These are phyloP conservation scores for Phytophthora hibernalis DNA, from an alignment of 352 stramenopile genomes.

Conservation along the genomic window DNA sequence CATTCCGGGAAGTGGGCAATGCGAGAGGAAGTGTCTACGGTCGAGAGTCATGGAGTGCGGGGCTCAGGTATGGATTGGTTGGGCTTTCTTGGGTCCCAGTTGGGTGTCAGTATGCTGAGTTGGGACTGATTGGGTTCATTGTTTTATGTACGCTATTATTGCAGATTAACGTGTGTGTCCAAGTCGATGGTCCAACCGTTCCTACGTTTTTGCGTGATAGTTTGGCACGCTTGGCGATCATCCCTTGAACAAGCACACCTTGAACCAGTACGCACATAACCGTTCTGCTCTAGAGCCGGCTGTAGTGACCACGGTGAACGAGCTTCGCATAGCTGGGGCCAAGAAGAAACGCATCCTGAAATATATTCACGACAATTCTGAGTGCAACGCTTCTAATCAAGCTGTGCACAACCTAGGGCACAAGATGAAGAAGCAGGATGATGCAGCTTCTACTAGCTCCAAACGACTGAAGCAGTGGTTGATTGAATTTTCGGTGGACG, in stretches of 20 bases:
- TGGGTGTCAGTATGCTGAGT: neutral
- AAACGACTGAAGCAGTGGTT: constrained; percentile 12
- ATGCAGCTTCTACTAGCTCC: neutral
- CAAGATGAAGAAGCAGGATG: constrained; percentile 3
- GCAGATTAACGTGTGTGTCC: constrained; percentile 11
- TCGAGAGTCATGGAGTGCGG: constrained; percentile 8
- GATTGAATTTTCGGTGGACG: constrained; percentile 18
- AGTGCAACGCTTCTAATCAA: neutral
- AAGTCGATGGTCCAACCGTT: neutral
- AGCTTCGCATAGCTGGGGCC: constrained; percentile 3
- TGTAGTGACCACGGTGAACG: neutral
- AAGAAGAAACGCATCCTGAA: constrained; percentile 16
- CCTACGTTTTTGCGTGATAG: neutral
- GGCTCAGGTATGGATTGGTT: constrained; percentile 9
- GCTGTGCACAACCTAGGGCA: constrained; percentile 12
- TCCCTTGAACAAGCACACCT: neutral
- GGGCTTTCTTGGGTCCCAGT: neutral
- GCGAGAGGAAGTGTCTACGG: constrained; percentile 11
- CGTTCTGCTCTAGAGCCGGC: neutral
- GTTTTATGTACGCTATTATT: neutral
- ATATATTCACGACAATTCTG: constrained; percentile 7
- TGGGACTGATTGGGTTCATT: neutral
- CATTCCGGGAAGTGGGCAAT: constrained; percentile 9
- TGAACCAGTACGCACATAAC: constrained; percentile 11
- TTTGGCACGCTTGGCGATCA: constrained; percentile 4